Conservation (phyloP, 805 yeast genomes). For the Starmera caribaea region DNA sequence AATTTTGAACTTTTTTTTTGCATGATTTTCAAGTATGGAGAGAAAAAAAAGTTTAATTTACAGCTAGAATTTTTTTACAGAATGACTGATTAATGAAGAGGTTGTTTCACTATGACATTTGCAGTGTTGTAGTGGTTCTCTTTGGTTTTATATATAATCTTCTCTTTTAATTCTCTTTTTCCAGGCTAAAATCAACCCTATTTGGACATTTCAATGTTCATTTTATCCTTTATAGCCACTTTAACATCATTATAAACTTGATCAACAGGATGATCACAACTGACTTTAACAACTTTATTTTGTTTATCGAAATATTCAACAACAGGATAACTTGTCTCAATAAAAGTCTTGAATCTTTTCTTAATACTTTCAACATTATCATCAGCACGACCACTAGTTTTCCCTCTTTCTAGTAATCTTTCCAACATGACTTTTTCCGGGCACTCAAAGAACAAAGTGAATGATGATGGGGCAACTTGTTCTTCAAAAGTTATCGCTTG, state of each 20-base stretch:
- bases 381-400: slow-evolving; percentile 90
- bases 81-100: no score
- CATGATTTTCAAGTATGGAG: no score
- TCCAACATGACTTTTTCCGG: slow-evolving; percentile 76
- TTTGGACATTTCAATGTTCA: slow-evolving; percentile 4
- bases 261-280: slow-evolving; percentile 76
- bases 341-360: slow-evolving; percentile 79
- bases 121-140: no score
- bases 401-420: slow-evolving; percentile 82
- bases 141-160: slow-evolving; percentile 2
- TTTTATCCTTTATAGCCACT: slow-evolving; percentile 45
- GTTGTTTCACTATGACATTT: no score
- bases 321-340: slow-evolving; percentile 90
- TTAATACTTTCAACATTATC: slow-evolving; percentile 87
- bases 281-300: slow-evolving; percentile 65
- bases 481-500: slow-evolving; percentile 93
- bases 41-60: no score
- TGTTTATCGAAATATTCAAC: slow-evolving; percentile 71
- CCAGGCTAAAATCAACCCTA: background rate
- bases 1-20: no score
- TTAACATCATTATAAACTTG: slow-evolving; percentile 64
- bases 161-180: background rate
- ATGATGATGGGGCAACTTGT: slow-evolving; percentile 56
- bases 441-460: slow-evolving; percentile 72
- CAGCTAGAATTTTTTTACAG: no score